Evolutionary conservation across 2,329 filamentous ascomycete species (phyloP).

Genomic region (Cyphellophora attinorum): DNA sequence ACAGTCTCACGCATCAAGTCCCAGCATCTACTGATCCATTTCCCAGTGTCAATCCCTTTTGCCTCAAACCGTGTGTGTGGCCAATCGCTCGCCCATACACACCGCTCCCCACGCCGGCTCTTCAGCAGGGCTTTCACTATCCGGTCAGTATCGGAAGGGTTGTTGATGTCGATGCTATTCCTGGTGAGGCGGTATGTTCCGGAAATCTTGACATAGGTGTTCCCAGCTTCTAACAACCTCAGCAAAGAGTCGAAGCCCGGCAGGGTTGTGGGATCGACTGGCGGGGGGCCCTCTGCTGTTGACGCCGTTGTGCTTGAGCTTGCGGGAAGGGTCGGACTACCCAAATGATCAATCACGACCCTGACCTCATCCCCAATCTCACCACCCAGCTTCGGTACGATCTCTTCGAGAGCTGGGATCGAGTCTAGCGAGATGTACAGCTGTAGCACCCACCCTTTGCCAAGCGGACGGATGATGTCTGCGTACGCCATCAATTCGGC

Average conservation of each 20-base stretch:
- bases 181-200: slow-evolving; percentile 47
- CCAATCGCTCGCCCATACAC: slow-evolving; percentile 54
- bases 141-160: slow-evolving; percentile 25
- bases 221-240: slow-evolving; percentile 35
- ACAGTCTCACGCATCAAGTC: too few relatives aligned
- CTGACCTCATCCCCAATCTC: too few relatives aligned
- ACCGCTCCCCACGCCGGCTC: not conserved
- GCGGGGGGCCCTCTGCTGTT: slow-evolving; percentile 1
- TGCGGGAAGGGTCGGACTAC: slow-evolving; percentile 33
- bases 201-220: slow-evolving; percentile 50
- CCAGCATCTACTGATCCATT: slow-evolving; percentile 42
- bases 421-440: slow-evolving; percentile 46
- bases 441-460: slow-evolving; percentile 52
- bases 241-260: slow-evolving; percentile 42
- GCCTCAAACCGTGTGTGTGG: slow-evolving; percentile 54
- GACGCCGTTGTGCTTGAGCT: not conserved
- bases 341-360: slow-evolving; percentile 53
- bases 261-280: slow-evolving; percentile 35
- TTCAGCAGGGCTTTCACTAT: not conserved
- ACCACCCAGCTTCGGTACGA: slow-evolving; percentile 34
- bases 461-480: slow-evolving; percentile 37
- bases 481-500: slow-evolving; percentile 39
- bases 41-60: slow-evolving; percentile 45
- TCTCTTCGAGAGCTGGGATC: slow-evolving; percentile 38
- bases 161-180: slow-evolving; percentile 26